Evolutionary conservation across 805 yeast genomes (phyloP).

Genomic region (Myxozyma monticola): DNA sequence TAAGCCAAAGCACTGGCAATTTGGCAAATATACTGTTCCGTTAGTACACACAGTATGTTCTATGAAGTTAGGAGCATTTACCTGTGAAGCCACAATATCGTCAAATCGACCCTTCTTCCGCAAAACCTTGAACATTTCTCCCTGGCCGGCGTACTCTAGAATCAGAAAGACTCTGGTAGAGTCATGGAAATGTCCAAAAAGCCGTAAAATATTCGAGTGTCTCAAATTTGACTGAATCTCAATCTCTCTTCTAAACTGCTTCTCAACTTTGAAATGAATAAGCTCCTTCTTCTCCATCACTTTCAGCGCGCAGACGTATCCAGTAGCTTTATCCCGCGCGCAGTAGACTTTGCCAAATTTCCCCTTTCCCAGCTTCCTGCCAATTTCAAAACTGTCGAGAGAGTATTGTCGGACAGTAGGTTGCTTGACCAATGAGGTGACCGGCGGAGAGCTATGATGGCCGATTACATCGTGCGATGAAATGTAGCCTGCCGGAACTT

Average conservation of each 20-base stretch:
- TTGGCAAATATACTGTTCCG: slow-evolving; percentile 67
- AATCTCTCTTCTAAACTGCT: slow-evolving; percentile 84
- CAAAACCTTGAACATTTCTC: slow-evolving; percentile 78
- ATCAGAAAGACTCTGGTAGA: slow-evolving; percentile 75
- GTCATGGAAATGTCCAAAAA: slow-evolving; percentile 86
- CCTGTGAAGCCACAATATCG: slow-evolving; percentile 68
- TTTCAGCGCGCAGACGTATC: slow-evolving; percentile 84
- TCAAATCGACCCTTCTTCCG: slow-evolving; percentile 67
- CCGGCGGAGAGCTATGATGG: slow-evolving; percentile 10
- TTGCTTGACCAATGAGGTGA: slow-evolving; percentile 6
- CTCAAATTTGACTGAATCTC: slow-evolving; percentile 80
- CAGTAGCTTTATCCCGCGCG: slow-evolving; percentile 71
- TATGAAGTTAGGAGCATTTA: slow-evolving; percentile 4
- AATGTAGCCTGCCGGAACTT: slow-evolving; percentile 17
- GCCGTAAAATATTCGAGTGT: slow-evolving; percentile 76
- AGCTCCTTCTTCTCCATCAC: slow-evolving; percentile 86
- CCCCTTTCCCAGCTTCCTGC: slow-evolving; percentile 86
- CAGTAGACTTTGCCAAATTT: slow-evolving; percentile 92
- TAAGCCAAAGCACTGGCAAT: slow-evolving; percentile 77
- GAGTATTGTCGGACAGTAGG: slow-evolving; percentile 39
- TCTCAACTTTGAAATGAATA: slow-evolving; percentile 70
- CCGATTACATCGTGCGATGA: slow-evolving; percentile 23
- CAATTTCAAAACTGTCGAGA: slow-evolving; percentile 77
- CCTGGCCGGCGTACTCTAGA: slow-evolving; percentile 79
- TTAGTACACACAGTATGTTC: not conserved